Evolutionary conservation across 1,139 yeast genomes (phyloP).

Genomic region (Starmera stellimalicola): DNA sequence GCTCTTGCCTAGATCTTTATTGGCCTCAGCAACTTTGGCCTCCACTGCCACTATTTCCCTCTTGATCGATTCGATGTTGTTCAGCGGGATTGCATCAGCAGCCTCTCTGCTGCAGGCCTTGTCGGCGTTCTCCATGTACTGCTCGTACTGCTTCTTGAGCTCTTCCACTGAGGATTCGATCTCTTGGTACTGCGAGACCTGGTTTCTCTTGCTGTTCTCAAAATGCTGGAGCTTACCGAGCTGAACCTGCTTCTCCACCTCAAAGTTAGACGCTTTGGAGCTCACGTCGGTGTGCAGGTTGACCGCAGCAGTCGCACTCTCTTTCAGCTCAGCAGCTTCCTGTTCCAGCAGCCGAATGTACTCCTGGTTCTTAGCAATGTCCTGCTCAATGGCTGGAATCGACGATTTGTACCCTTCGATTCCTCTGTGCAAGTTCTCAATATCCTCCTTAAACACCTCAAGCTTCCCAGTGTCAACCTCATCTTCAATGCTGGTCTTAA

Average conservation of each 20-base stretch:
- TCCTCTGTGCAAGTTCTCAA: conserved; percentile 18
- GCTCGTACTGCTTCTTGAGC: conserved; percentile 21
- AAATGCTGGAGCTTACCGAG: conserved; percentile 12
- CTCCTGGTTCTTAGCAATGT: conserved; percentile 15
- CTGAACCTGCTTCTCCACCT: conserved; percentile 15
- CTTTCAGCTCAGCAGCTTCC: conserved; percentile 14
- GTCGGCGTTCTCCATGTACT: conserved; percentile 25
- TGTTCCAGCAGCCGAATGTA: conserved; percentile 17
- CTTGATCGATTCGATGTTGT: conserved; percentile 26
- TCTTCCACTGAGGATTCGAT: conserved; percentile 22
- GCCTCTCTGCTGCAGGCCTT: conserved; percentile 25
- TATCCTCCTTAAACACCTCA: conserved; percentile 24
- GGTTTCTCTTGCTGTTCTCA: conserved; percentile 8
- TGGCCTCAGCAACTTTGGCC: conserved; percentile 26
- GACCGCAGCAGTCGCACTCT: conserved; percentile 5
- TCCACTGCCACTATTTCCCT: conserved; percentile 26
- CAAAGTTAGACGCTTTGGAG: conserved; percentile 17
- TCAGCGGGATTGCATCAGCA: conserved; percentile 21
- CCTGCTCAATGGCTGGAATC: conserved; percentile 19
- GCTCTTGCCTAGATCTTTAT: conserved; percentile 31
- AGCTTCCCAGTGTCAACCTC: conserved; percentile 31
- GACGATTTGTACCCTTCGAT: conserved; percentile 18
- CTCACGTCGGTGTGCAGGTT: conserved; percentile 15
- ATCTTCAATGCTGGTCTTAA: conserved; percentile 20
- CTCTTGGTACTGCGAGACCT: conserved; percentile 16